Evolutionary conservation across 306 rosid genomes (phyloP).

Genomic region (Malus domestica): DNA sequence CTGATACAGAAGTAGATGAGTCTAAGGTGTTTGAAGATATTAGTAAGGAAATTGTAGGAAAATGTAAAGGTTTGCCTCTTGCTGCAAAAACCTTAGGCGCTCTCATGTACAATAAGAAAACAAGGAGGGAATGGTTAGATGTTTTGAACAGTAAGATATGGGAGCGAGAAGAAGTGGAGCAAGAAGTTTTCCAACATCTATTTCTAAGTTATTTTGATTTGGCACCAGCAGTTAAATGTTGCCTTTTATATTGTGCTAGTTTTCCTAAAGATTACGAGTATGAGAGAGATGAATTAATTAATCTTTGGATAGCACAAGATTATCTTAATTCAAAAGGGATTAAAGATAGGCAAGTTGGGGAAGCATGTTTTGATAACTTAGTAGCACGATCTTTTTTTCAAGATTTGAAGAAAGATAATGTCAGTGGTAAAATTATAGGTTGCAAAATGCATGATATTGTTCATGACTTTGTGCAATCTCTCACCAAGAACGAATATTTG

Average conservation of each 20-base stretch:
- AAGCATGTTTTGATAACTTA: not conserved
- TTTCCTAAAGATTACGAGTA: no score
- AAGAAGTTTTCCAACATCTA: no score
- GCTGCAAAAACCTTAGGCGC: not conserved
- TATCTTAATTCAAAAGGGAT: not conserved
- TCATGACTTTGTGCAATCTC: no score
- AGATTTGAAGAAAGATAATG: not conserved
- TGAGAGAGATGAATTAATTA: not conserved
- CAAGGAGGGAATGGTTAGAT: not conserved
- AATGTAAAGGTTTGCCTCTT: not conserved
- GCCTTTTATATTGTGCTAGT: no score
- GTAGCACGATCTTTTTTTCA: not conserved
- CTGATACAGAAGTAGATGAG: not conserved
- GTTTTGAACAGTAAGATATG: conserved; percentile 5
- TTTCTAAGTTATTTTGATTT: no score
- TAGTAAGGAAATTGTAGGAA: not conserved
- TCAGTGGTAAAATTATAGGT: no score
- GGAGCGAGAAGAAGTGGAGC: not conserved
- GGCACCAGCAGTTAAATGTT: no score
- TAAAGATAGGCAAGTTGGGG: not conserved
- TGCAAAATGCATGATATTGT: no score
- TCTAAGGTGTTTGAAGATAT: not conserved
- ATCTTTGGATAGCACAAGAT: not conserved
- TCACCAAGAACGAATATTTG: no score
- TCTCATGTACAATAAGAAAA: not conserved